Percentiles rank a stretch among this genome's conserved stretches.
Conservation (phyloP, 169 alveolate species). For the Plasmodium inui region DNA sequence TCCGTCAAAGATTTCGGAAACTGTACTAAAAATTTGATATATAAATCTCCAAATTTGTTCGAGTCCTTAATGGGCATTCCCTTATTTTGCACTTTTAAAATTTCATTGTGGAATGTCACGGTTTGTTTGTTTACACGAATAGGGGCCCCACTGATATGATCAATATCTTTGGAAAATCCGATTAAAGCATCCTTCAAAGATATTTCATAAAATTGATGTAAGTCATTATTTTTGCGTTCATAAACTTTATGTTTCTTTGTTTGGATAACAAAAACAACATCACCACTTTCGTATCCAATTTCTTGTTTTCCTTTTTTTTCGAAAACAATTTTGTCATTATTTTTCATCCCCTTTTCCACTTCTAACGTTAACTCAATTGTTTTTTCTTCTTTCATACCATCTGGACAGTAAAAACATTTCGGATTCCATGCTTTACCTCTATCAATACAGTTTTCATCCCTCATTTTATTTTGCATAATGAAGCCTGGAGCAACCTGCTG, state of each 20-base stretch:
- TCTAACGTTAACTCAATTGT: slow-evolving; percentile 77
- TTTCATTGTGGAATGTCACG: slow-evolving; percentile 86
- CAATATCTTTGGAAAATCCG: slow-evolving; percentile 84
- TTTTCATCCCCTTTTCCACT: slow-evolving; percentile 79
- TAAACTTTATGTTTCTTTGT: slow-evolving; percentile 79
- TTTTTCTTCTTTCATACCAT: slow-evolving; percentile 77
- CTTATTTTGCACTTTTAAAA: slow-evolving; percentile 80
- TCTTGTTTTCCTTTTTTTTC: slow-evolving; percentile 89
- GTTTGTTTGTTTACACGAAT: slow-evolving; percentile 80
- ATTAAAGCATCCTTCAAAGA: slow-evolving; percentile 86
- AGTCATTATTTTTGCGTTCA: slow-evolving; percentile 87
- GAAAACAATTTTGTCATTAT: slow-evolving; percentile 85
- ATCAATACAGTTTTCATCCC: slow-evolving; percentile 87
- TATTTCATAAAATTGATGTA: slow-evolving; percentile 83
- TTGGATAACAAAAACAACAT: slow-evolving; percentile 81
- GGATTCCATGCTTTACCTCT: slow-evolving; percentile 87
- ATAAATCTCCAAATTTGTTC: slow-evolving; percentile 83
- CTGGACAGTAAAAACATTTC: slow-evolving; percentile 77
- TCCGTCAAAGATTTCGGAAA: slow-evolving; percentile 83
- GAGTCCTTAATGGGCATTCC: slow-evolving; percentile 86
- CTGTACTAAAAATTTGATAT: slow-evolving; percentile 80
- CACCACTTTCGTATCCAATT: slow-evolving; percentile 86
- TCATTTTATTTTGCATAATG: slow-evolving; percentile 88
- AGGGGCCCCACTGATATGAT: slow-evolving; percentile 83
- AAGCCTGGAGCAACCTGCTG: slow-evolving; percentile 90